Evolutionary conservation across 2,329 filamentous ascomycete genomes (phyloP).

Genomic region (Alternaria longipes): DNA sequence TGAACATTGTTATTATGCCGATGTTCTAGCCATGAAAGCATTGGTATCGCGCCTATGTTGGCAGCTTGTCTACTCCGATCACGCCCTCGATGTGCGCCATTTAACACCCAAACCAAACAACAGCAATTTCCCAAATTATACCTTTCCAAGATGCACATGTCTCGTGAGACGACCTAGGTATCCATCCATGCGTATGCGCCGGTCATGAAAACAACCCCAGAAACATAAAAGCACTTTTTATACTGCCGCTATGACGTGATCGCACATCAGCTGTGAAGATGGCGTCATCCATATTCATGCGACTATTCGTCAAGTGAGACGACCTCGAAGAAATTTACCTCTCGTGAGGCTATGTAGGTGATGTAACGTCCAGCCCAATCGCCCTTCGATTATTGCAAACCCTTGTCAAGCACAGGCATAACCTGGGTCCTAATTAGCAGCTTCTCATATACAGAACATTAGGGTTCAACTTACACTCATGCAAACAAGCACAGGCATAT

Average conservation of each 20-base stretch:
- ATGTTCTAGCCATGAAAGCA: background rate
- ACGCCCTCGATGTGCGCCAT: background rate
- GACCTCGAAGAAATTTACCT: background rate
- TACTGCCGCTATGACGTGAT: background rate
- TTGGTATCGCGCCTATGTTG: background rate
- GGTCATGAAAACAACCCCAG: background rate
- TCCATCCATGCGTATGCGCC: conserved; percentile 5
- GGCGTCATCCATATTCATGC: background rate
- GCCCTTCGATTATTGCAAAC: conserved; percentile 19
- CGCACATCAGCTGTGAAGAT: background rate
- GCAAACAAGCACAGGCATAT: conserved; percentile 98
- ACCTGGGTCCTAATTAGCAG: conserved; percentile 31
- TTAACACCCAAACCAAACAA: background rate
- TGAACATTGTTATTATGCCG: background rate
- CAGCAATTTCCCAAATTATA: background rate
- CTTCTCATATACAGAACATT: background rate
- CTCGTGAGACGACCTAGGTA: background rate
- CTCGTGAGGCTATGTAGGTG: background rate
- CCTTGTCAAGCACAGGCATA: conserved; percentile 44
- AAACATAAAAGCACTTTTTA: conserved; percentile 13
- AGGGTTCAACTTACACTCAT: conserved; percentile 82
- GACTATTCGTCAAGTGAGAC: background rate
- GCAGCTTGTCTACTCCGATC: background rate
- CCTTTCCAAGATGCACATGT: background rate
- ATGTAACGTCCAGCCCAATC: background rate